Evolutionary conservation across 768 basidiomycete genomes (phyloP).

Genomic region (Suillus tomentosus): DNA sequence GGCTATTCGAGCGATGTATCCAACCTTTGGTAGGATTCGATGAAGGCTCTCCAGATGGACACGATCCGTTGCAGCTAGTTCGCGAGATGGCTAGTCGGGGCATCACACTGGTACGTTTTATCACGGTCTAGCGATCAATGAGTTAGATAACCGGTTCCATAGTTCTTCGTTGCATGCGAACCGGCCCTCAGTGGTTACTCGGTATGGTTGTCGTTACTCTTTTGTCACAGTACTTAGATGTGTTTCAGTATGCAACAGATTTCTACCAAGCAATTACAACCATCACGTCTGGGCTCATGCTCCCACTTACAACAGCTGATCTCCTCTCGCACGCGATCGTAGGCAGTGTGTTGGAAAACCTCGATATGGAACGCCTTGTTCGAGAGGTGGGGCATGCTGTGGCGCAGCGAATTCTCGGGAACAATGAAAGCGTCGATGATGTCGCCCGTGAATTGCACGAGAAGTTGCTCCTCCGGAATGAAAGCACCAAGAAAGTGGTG

Average conservation of each 20-base stretch:
- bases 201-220: conserved; percentile 44
- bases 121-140: neutral
- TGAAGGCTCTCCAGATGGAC: conserved; percentile 90
- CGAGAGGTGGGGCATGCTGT: conserved; percentile 94
- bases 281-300: conserved; percentile 95
- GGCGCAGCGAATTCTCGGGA: conserved; percentile 87
- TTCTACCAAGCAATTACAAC: conserved; percentile 91
- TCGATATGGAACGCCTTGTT: conserved; percentile 97
- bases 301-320: conserved; percentile 94
- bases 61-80: conserved; percentile 86
- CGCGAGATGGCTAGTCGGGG: conserved; percentile 89
- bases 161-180: conserved; percentile 99
- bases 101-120: conserved; percentile 70
- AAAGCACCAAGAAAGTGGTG: conserved; percentile 95
- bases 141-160: conserved; percentile 16
- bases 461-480: conserved; percentile 85
- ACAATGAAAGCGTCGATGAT: conserved; percentile 95
- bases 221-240: conserved; percentile 18
- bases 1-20: conserved; percentile 6
- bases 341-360: conserved; percentile 94
- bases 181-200: conserved; percentile 93
- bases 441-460: conserved; percentile 95
- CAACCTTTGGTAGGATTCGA: conserved; percentile 67
- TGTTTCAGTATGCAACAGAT: conserved; percentile 79
- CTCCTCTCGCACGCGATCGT: conserved; percentile 95